Percentiles rank a stretch among this genome's conserved stretches.
Evolutionary conservation across 2,329 filamentous ascomycete genomes (phyloP).

Genomic region (Celoporthe dispersa): DNA sequence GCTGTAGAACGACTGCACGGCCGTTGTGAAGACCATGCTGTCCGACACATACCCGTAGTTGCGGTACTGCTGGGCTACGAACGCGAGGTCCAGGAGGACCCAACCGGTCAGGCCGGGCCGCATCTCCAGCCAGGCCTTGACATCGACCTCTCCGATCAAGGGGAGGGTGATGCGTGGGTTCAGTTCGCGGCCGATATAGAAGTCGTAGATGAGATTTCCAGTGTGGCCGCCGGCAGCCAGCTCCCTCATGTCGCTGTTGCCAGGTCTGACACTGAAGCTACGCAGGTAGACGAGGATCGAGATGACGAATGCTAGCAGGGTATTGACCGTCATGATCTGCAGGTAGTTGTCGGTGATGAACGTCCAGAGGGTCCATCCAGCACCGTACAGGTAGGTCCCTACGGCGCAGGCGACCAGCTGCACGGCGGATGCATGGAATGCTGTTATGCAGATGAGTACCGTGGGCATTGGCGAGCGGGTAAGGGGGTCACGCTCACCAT

Average conservation of each 20-base stretch:
- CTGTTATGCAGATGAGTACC: slow-evolving; percentile 45
- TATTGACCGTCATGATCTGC: slow-evolving; percentile 78
- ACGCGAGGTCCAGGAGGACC: slow-evolving; percentile 80
- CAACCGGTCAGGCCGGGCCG: slow-evolving; percentile 85
- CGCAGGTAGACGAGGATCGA: slow-evolving; percentile 76
- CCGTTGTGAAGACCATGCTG: slow-evolving; percentile 75
- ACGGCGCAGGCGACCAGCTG: slow-evolving; percentile 69
- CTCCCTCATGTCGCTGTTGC: slow-evolving; percentile 71
- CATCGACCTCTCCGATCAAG: slow-evolving; percentile 77
- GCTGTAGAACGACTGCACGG: slow-evolving; percentile 79
- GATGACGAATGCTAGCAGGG: slow-evolving; percentile 71
- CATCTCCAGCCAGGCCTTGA: slow-evolving; percentile 84
- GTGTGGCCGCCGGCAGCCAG: slow-evolving; percentile 77
- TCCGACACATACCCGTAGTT: slow-evolving; percentile 80
- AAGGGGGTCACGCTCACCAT: slow-evolving; percentile 50
- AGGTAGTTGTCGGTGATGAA: slow-evolving; percentile 88
- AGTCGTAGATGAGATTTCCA: slow-evolving; percentile 86
- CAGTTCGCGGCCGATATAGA: slow-evolving; percentile 89
- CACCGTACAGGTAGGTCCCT: slow-evolving; percentile 74
- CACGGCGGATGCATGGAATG: slow-evolving; percentile 71
- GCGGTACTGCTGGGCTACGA: slow-evolving; percentile 81
- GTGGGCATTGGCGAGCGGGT: not conserved
- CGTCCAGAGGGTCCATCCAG: slow-evolving; percentile 81
- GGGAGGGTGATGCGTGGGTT: slow-evolving; percentile 80
- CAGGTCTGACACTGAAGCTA: slow-evolving; percentile 77